Evolutionary conservation across 2,329 filamentous ascomycete species (phyloP), one percentile per base, ranked within the genome.

Genomic region (Neoscytalidium dimidiatum): DNA sequence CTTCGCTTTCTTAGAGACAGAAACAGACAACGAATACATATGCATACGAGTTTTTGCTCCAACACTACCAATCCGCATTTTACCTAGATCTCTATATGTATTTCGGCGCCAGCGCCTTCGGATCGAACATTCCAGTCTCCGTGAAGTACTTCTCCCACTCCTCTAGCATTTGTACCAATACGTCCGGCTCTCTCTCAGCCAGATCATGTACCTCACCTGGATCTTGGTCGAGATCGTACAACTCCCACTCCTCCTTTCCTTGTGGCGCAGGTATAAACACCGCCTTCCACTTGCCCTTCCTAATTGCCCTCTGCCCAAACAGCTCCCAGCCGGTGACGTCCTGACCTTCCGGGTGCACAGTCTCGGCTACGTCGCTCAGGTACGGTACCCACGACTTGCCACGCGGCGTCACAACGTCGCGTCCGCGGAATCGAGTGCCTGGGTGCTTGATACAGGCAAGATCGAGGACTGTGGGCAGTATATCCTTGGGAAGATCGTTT

Each of bases 61-160:
- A n/a, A n/a, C n/a, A n/a, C n/a, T n/a, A 14, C 33, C 33, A 35
- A 35, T 35, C 33, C 33, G 3, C 33, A 2, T 35, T 3, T 9
- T 17, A 41, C 38, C 14, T 14, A 52, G 11, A 5, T 11, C 28
- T 7, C 29, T 23, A 52, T 33, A 52, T 21, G 33, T 60, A 33
- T 6, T 17, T 23, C 23, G 26, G 26, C 26, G 48, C 17, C n/a
- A 64, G n/a, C 4, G 29, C 21, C 41, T 49, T 21, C n/a, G 63
- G 46, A 21, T 68, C 64, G 43, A 68, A 66, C 66, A 69, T 65
- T 2, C 66, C 67, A 8, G 64, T 68, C 46, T 69, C 66, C 3
- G 38, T 46, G 35, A 61, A 67, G 31, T 69, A 69, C 43, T 11
- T 60, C 23, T 68, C 65, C 64, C 61, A 69, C 26, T 67, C 56